A percentile compares a stretch with the other conserved stretches of the same genome.
These are phyloP conservation scores for Coriaria nepalensis DNA, from an alignment of 306 rosid genomes.

Conservation along the genomic window DNA sequence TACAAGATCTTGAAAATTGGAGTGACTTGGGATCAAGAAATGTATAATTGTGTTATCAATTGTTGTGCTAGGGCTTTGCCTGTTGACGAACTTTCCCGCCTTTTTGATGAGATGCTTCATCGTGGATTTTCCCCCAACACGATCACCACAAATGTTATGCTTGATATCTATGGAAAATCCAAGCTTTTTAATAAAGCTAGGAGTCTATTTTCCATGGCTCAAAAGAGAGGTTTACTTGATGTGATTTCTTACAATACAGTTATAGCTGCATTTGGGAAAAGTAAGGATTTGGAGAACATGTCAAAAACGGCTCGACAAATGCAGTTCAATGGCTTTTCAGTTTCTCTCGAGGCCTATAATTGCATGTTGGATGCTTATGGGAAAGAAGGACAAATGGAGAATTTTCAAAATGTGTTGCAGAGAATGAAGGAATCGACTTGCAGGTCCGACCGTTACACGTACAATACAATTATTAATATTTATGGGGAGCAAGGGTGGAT, in stretches of 20 bases:
- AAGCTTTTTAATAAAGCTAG: conserved; percentile 66
- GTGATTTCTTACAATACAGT: conserved; percentile 73
- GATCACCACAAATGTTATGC: conserved; percentile 63
- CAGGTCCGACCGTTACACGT: conserved; percentile 60
- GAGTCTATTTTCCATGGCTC: conserved; percentile 59
- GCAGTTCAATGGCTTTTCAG: conserved; percentile 76
- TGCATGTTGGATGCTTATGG: conserved; percentile 88
- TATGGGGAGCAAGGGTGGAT: conserved; percentile 93
- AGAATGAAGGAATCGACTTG: conserved; percentile 55
- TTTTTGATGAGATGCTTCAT: conserved; percentile 72
- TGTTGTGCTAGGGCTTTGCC: conserved; percentile 81
- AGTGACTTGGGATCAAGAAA: conserved; percentile 61
- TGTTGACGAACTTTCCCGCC: conserved; percentile 68
- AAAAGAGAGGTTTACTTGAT: conserved; percentile 61
- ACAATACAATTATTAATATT: conserved; percentile 76
- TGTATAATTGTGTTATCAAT: conserved; percentile 65
- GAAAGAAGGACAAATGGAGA: conserved; percentile 63
- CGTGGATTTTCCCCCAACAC: conserved; percentile 56
- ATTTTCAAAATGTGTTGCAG: conserved; percentile 47
- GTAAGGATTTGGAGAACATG: conserved; percentile 61
- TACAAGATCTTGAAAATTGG: conserved; percentile 48
- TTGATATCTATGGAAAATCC: conserved; percentile 66
- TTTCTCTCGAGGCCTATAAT: conserved; percentile 84
- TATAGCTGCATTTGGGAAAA: conserved; percentile 66
- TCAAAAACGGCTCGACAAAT: conserved; percentile 40